phyloP scores from a whole-genome alignment of 768 basidiomycete species.

The Imleria badia region DNA sequence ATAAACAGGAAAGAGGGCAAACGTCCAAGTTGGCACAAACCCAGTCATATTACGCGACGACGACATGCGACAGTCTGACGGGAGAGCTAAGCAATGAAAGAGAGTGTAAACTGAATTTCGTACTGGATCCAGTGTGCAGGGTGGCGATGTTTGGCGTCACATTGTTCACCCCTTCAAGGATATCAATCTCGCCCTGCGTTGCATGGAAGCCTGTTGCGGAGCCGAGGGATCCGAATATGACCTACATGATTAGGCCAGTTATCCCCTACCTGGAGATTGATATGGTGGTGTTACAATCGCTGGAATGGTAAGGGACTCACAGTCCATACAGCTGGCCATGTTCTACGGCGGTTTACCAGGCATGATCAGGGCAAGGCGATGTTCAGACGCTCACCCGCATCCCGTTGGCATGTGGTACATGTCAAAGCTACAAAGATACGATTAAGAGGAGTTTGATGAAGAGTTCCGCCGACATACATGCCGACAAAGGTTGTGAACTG shows the following conservation, averaged over 20 bases:
- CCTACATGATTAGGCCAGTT: constrained; percentile 21
- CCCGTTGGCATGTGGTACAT: constrained; percentile 33
- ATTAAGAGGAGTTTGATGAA: not conserved
- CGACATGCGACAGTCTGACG: constrained; percentile 23
- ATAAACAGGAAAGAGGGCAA: not conserved
- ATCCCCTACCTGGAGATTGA: constrained; percentile 8
- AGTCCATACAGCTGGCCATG: constrained; percentile 29
- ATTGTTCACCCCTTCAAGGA: constrained; percentile 48
- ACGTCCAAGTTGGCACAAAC: constrained; percentile 4
- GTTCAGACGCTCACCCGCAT: constrained; percentile 22
- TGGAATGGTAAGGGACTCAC: constrained; percentile 1
- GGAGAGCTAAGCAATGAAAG: not conserved
- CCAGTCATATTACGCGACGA: constrained; percentile 19
- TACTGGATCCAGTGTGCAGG: constrained; percentile 30
- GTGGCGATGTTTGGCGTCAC: constrained; percentile 34
- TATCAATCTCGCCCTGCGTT: constrained; percentile 44
- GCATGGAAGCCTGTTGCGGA: not conserved
- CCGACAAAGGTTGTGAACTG: constrained; percentile 16
- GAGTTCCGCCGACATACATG: constrained; percentile 13
- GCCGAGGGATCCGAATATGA: not conserved
- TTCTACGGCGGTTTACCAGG: constrained; percentile 7
- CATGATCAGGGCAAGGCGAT: not conserved
- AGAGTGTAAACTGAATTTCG: not conserved
- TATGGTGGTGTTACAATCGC: too few species aligned
- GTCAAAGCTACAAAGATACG: constrained; percentile 23